These are phyloP conservation scores for Suillus decipiens DNA, from an alignment of 768 basidiomycete species.

Conservation along the genomic window DNA sequence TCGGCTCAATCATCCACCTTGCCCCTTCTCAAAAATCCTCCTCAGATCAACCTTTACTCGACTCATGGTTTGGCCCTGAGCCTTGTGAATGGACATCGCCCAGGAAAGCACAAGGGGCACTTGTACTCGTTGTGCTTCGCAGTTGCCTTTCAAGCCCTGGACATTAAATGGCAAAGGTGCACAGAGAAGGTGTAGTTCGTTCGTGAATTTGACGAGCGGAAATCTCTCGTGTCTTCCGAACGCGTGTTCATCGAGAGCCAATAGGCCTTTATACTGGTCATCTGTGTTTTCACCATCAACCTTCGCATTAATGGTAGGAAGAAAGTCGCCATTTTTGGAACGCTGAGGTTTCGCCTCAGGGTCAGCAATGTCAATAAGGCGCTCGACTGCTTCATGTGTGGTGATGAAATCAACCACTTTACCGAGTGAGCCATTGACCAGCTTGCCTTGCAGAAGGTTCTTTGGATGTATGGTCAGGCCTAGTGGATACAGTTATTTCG, in stretches of 20 bases:
- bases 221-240: conserved; percentile 27
- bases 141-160: conserved; percentile 32
- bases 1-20: conserved; percentile 32
- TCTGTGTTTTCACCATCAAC: conserved; percentile 2
- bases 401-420: conserved; percentile 49
- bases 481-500: background rate
- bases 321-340: conserved; percentile 6
- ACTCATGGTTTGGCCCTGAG: conserved; percentile 94
- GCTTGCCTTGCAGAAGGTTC: conserved; percentile 34
- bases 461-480: conserved; percentile 12
- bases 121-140: conserved; percentile 46
- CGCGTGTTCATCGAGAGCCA: conserved; percentile 16
- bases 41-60: conserved; percentile 92
- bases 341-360: conserved; percentile 20
- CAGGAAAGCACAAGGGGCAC: conserved; percentile 87
- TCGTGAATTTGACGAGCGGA: conserved; percentile 40
- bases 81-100: conserved; percentile 99
- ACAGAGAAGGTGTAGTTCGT: conserved; percentile 29
- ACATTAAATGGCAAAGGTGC: conserved; percentile 37
- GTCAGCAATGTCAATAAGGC: conserved; percentile 31
- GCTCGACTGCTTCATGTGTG: conserved; percentile 29
- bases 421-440: conserved; percentile 92
- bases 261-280: conserved; percentile 12
- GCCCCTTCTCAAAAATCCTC: conserved; percentile 88
- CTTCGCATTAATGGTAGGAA: conserved; percentile 7